Evolutionary conservation across 805 yeast genomes (phyloP), one percentile per base, ranked within the genome.

Genomic region (Lipomyces starkeyi): DNA sequence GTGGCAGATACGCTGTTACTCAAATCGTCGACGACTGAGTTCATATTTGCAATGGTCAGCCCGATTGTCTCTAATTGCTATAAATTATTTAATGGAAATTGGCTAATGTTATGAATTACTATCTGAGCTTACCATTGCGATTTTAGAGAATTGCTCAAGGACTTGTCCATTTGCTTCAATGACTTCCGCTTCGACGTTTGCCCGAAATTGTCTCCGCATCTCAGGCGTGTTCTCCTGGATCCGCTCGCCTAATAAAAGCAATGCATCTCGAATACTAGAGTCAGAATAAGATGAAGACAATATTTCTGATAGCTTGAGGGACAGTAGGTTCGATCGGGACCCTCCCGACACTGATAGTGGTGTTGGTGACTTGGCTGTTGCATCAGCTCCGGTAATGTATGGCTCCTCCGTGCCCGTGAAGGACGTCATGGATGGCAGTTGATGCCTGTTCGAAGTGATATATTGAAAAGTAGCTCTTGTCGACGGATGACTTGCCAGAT

Each of bases 201-300:
- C 74, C 13, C 79, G 70, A 53, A 78, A 70, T 32, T 73, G 72
- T 17, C 81, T 67, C 27, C 81, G 75, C 57, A 71, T 67, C 37
- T 76, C 79, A 3, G 76, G 74, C 13, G 77, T 76, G 70, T 79
- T 78, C 22, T 70, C 73, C 37, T 67, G 67, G 22, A 78, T 68
- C 20, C 75, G 66, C 35, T 73, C 65, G 35, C 78, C 79, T 37
- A 78, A 69, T 25, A 75, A 72, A 27, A 60, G 67, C 61, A 78
- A 71, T 11, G 81, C 78, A n/a, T 73, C 73, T 20, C 78, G 69
- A 11, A 77, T 64, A 17, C 74, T 71, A 2, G 73, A 66, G 58
- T 78, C 81, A 2, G 77, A 71, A 63, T 79, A 79, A 3, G 79
- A 74, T 5, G 80, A 74, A 7, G 81, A 74, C 49, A 78, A 67